These are phyloP conservation scores for Penicillium digitatum DNA, from an alignment of 2,329 filamentous ascomycete genomes.

Conservation along the genomic window DNA sequence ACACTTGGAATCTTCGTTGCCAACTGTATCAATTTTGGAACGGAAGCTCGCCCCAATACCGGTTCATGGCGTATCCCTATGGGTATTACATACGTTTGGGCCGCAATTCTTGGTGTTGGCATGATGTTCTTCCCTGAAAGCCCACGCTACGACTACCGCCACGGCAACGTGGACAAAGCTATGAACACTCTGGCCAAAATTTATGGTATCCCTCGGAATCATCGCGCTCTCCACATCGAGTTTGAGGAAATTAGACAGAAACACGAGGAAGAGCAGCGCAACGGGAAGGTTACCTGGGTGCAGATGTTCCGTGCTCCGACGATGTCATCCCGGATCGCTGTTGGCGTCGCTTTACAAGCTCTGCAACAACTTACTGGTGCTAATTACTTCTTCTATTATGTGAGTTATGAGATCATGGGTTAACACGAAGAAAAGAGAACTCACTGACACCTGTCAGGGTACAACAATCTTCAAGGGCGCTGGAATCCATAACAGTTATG, in stretches of 20 bases:
- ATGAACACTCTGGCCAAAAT: slow-evolving; percentile 51
- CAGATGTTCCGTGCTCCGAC: slow-evolving; percentile 42
- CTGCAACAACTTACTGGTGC: slow-evolving; percentile 46
- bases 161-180: slow-evolving; percentile 51
- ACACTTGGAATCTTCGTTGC: slow-evolving; percentile 47
- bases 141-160: slow-evolving; percentile 57
- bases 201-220: slow-evolving; percentile 52
- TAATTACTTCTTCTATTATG: slow-evolving; percentile 56
- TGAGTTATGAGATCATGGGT: slow-evolving; percentile 9
- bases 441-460: slow-evolving; percentile 11
- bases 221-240: slow-evolving; percentile 51
- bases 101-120: slow-evolving; percentile 51
- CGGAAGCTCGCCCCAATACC: slow-evolving; percentile 35
- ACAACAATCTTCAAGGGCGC: slow-evolving; percentile 55
- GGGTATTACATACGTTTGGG: slow-evolving; percentile 57
- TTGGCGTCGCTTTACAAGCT: slow-evolving; percentile 43
- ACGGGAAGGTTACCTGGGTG: slow-evolving; percentile 31
- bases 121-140: slow-evolving; percentile 56
- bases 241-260: slow-evolving; percentile 55
- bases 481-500: slow-evolving; percentile 60
- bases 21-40: slow-evolving; percentile 48
- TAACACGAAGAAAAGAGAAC: background rate
- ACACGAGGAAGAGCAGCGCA: slow-evolving; percentile 50
- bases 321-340: slow-evolving; percentile 41
- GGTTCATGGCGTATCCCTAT: slow-evolving; percentile 49